These are phyloP conservation scores for Nematodospora anomalae DNA, from an alignment of 1,139 yeast genomes.

Conservation along the genomic window DNA sequence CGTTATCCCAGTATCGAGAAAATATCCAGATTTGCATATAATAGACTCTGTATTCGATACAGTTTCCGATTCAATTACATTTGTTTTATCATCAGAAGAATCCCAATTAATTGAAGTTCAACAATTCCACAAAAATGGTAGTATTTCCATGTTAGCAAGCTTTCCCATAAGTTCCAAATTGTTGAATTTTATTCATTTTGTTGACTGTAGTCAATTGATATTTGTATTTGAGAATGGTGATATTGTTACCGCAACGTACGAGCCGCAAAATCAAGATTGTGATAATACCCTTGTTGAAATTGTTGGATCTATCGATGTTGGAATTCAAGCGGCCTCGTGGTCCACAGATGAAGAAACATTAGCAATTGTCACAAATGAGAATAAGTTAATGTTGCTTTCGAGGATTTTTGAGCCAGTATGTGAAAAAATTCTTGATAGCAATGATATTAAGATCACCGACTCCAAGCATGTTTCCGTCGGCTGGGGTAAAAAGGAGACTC, in stretches of 20 bases:
- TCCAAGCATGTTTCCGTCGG: constrained; percentile 94
- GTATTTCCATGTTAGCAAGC: constrained; percentile 52
- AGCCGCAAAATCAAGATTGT: constrained; percentile 46
- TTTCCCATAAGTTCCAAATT: constrained; percentile 42
- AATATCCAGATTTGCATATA: constrained; percentile 63
- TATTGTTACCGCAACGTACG: constrained; percentile 66
- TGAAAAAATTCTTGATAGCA: constrained; percentile 57
- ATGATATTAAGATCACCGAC: constrained; percentile 59
- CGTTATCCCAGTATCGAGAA: constrained; percentile 46
- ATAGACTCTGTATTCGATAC: constrained; percentile 70
- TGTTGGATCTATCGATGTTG: constrained; percentile 83
- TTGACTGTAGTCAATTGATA: constrained; percentile 60
- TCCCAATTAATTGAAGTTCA: constrained; percentile 53
- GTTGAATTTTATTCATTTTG: constrained; percentile 61
- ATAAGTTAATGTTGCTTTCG: constrained; percentile 65
- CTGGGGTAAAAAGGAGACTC: constrained; percentile 98
- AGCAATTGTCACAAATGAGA: constrained; percentile 63
- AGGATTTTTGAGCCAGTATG: constrained; percentile 78
- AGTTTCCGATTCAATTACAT: constrained; percentile 69
- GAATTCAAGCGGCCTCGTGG: constrained; percentile 78
- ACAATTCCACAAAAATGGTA: constrained; percentile 60
- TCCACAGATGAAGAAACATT: constrained; percentile 89
- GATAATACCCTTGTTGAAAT: constrained; percentile 63
- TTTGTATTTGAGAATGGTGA: constrained; percentile 69
- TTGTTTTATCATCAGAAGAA: constrained; percentile 63